phyloP scores from a whole-genome alignment of 2,329 filamentous ascomycete genomes.

The Penicillium frequentans region DNA sequence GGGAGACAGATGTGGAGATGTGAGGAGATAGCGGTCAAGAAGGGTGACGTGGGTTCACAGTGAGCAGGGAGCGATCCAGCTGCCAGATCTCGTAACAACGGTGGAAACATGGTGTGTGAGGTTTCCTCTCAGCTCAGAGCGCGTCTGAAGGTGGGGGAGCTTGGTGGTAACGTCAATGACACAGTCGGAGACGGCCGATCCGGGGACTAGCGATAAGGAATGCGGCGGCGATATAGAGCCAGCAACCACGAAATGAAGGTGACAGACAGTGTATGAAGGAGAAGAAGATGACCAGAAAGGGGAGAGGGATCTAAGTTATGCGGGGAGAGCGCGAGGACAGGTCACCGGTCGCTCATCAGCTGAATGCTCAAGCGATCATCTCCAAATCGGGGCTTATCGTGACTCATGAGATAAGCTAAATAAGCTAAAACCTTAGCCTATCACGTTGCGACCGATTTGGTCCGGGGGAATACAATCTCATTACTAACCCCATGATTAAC shows the following conservation, averaged over 20 bases:
- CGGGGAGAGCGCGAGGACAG: background rate
- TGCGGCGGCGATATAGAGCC: background rate
- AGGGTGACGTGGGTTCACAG: conserved; percentile 60
- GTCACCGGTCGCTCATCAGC: conserved; percentile 11
- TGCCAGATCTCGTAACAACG: conserved; percentile 28
- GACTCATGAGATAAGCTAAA: conserved; percentile 16
- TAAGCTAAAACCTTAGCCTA: conserved; percentile 9
- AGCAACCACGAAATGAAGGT: background rate
- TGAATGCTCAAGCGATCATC: conserved; percentile 2
- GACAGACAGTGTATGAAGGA: background rate
- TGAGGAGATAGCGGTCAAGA: conserved; percentile 59
- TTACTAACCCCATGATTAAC: background rate
- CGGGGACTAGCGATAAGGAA: background rate
- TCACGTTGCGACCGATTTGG: conserved; percentile 2
- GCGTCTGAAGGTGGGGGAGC: background rate
- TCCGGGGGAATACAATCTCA: background rate
- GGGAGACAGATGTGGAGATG: conserved; percentile 64
- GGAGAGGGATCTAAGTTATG: background rate
- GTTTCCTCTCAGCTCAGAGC: background rate
- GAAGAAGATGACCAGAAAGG: background rate
- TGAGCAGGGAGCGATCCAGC: conserved; percentile 52
- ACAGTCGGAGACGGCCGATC: conserved; percentile 4
- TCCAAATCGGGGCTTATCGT: conserved; percentile 11
- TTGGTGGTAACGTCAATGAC: background rate
- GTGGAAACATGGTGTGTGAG: conserved; percentile 28